Evolutionary conservation across 1,139 yeast genomes (phyloP).

Genomic region (Ogataea hybrid): DNA sequence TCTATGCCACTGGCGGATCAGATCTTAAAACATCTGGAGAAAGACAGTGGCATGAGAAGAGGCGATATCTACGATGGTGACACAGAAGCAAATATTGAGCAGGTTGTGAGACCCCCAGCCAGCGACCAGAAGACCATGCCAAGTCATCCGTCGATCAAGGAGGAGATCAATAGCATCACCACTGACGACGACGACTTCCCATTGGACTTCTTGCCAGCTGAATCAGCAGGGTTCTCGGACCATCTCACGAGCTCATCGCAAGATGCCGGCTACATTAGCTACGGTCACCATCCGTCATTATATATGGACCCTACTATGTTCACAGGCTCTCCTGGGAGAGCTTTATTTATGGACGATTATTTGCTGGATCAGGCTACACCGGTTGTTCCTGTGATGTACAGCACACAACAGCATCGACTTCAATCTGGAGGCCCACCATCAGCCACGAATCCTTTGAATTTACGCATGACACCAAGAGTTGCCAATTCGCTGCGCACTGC

Average conservation of each 20-base stretch:
- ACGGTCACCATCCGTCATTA: slow-evolving; percentile 22
- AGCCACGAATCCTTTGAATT: slow-evolving; percentile 22
- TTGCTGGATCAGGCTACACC: slow-evolving; percentile 30
- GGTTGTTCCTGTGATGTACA: slow-evolving; percentile 25
- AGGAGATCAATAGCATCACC: slow-evolving; percentile 10
- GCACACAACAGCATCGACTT: slow-evolving; percentile 19
- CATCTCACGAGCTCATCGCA: slow-evolving; percentile 46
- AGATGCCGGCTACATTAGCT: slow-evolving; percentile 28
- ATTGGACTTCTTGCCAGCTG: slow-evolving; percentile 52
- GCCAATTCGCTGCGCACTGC: slow-evolving; percentile 10
- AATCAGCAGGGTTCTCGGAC: slow-evolving; percentile 29
- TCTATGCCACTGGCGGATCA: slow-evolving; percentile 49
- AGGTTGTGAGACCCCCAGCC: slow-evolving; percentile 13
- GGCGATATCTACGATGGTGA: slow-evolving; percentile 19
- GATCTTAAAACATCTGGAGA: slow-evolving; percentile 42
- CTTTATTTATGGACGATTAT: slow-evolving; percentile 20
- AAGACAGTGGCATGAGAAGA: slow-evolving; percentile 13
- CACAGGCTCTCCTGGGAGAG: slow-evolving; percentile 23
- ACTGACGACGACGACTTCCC: slow-evolving; percentile 63
- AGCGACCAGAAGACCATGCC: slow-evolving; percentile 4
- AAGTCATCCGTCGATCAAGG: slow-evolving; percentile 8
- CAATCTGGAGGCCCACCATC: slow-evolving; percentile 12
- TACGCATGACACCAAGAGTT: slow-evolving; percentile 28
- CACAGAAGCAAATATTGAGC: slow-evolving; percentile 8
- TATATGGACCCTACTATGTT: slow-evolving; percentile 26